Conservation (phyloP, 805 yeast species). For the Candida gorgasii region DNA sequence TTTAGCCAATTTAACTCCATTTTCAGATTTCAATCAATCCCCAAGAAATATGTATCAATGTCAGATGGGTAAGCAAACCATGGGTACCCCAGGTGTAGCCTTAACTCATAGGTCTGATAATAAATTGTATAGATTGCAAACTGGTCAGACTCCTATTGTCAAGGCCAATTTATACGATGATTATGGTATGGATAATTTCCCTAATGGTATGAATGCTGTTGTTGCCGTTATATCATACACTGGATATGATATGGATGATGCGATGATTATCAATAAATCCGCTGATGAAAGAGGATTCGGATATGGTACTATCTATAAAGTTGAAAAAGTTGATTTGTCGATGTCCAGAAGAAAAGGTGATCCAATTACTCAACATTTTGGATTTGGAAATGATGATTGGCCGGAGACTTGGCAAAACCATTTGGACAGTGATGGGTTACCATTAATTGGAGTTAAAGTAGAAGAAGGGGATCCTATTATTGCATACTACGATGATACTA, state of each 20-base stretch:
- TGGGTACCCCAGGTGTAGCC: slow-evolving; percentile 99
- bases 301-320: slow-evolving; percentile 94
- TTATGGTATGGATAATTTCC: slow-evolving; percentile 97
- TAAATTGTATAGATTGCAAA: slow-evolving; percentile 87
- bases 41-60: slow-evolving; percentile 99
- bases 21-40: slow-evolving; percentile 97
- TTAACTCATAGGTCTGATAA: slow-evolving; percentile 90
- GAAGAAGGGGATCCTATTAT: slow-evolving; percentile 96
- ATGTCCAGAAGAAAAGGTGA: slow-evolving; percentile 84
- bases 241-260: slow-evolving; percentile 99
- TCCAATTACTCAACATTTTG: slow-evolving; percentile 91
- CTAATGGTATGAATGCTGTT: slow-evolving; percentile 97
- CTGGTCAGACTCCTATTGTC: slow-evolving; percentile 97
- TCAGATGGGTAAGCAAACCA: slow-evolving; percentile 99
- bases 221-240: slow-evolving; percentile 98
- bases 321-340: slow-evolving; percentile 84
- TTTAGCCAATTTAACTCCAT: slow-evolving; percentile 95
- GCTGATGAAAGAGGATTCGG: slow-evolving; percentile 98
- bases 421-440: slow-evolving; percentile 90
- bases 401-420: slow-evolving; percentile 88
- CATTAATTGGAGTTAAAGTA: slow-evolving; percentile 81
- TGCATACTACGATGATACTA: slow-evolving; percentile 88
- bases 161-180: slow-evolving; percentile 91
- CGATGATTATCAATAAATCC: slow-evolving; percentile 96
- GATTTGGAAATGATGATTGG: slow-evolving; percentile 91